phyloP scores from a whole-genome alignment of 169 alveolate species.

The Cryptosporidium bovis region DNA sequence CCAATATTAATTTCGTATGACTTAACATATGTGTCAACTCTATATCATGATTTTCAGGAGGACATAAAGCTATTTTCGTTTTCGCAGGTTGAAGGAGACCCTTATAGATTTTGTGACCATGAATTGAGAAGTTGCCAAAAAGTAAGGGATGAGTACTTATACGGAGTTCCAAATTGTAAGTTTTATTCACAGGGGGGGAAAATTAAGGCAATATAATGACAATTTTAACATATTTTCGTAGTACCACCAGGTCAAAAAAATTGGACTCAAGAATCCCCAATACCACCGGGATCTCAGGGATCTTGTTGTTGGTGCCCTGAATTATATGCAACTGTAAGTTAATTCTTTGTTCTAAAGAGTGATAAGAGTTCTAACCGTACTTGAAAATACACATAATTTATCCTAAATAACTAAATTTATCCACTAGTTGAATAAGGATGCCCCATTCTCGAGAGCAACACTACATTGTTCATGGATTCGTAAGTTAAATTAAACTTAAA shows the following conservation, averaged over 20 bases:
- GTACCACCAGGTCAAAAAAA: conserved; percentile 73
- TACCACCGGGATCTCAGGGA: conserved; percentile 74
- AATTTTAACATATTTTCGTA: not conserved
- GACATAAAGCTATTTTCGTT: conserved; percentile 58
- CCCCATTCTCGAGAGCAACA: conserved; percentile 75
- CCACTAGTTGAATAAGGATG: conserved; percentile 63
- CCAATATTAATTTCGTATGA: conserved; percentile 68
- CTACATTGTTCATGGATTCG: conserved; percentile 72
- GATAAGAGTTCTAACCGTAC: not conserved
- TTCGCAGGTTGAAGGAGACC: conserved; percentile 63
- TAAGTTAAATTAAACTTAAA: conserved; percentile 21
- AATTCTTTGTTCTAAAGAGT: not conserved
- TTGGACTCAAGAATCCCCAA: conserved; percentile 69
- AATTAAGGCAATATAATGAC: too few species aligned
- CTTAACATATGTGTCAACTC: conserved; percentile 41
- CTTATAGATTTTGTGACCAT: conserved; percentile 50
- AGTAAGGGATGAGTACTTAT: conserved; percentile 58
- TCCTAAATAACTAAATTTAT: not conserved
- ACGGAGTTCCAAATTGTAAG: conserved; percentile 70
- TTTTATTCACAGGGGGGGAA: not conserved
- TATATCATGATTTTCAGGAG: conserved; percentile 69
- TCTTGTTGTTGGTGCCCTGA: conserved; percentile 74
- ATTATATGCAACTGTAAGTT: conserved; percentile 67
- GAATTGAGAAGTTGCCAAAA: conserved; percentile 68
- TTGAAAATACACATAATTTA: not conserved